phyloP scores from a whole-genome alignment of 1,284 basidiomycete species.

The Austroboletus rostrupii region DNA sequence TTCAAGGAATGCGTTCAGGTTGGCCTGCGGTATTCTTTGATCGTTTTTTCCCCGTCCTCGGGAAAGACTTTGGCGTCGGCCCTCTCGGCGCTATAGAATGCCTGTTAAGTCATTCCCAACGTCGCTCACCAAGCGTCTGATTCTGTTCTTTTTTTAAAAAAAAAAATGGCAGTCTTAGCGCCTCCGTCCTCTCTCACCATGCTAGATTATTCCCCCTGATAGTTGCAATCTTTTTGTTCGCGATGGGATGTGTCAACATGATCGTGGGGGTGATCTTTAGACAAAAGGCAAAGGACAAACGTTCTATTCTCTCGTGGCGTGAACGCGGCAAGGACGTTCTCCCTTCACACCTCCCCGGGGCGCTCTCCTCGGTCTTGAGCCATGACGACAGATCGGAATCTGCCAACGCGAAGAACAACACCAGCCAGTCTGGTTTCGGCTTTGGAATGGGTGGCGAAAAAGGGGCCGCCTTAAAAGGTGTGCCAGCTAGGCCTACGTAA shows the following conservation, averaged over 20 bases:
- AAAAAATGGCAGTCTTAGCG: slow-evolving; percentile 55
- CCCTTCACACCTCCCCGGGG: slow-evolving; percentile 38
- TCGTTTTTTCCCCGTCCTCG: slow-evolving; percentile 84
- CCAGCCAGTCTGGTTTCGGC: slow-evolving; percentile 54
- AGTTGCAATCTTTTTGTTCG: slow-evolving; percentile 81
- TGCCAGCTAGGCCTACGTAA: neutral
- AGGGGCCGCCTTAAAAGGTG: slow-evolving; percentile 59
- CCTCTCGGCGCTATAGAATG: slow-evolving; percentile 80
- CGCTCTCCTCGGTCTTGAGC: slow-evolving; percentile 11
- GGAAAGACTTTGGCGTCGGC: slow-evolving; percentile 75
- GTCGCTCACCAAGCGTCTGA: neutral
- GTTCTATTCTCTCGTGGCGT: slow-evolving; percentile 64
- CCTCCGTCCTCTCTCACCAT: slow-evolving; percentile 78
- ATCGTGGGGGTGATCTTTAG: slow-evolving; percentile 74
- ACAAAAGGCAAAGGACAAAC: slow-evolving; percentile 55
- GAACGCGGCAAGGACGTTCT: slow-evolving; percentile 55
- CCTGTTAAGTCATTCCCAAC: slow-evolving; percentile 49
- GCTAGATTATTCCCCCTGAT: slow-evolving; percentile 79
- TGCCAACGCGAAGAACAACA: slow-evolving; percentile 11
- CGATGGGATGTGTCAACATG: slow-evolving; percentile 80
- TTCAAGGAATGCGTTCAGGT: slow-evolving; percentile 40
- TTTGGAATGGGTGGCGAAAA: slow-evolving; percentile 78
- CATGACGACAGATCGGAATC: slow-evolving; percentile 8
- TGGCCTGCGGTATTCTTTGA: slow-evolving; percentile 74
- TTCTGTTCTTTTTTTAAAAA: neutral